Base-by-base conservation (phyloP, 768 basidiomycete species). In the Dioszegia hungarica region DNA sequence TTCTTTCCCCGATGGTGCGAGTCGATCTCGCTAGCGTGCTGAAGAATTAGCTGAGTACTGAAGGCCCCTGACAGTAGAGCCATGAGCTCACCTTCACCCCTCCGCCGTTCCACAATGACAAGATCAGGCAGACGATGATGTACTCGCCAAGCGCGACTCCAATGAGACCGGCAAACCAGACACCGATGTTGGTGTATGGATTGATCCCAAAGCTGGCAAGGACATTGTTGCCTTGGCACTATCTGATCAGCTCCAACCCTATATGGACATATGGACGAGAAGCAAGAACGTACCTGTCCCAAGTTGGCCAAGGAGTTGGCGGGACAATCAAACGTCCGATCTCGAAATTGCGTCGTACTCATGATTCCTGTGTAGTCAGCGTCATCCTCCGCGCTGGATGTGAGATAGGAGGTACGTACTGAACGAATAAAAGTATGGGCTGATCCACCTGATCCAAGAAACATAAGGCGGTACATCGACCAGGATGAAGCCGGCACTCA, bases 381-480 rank as follows among this genome's bases (percentile, higher is more conserved):
- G 11, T 15, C 14, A 4, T 47, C 10, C 27, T 28, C 45, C 12
- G 19, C n/a, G n/a, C n/a, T n/a, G n/a, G n/a, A n/a, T n/a, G n/a
- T 5, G n/a, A 8, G 6, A 14, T 9, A 49, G 39, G 54, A 28
- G 9, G 20, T 8, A 59, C 66, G 38, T n/a, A 67, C 74, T 63
- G 56, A 69, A 75, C 5, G 67, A 76, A 59, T 79, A 80, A 62
- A 77, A 80, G 50, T 78, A 77, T 0, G 77, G 76, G 8, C 72
- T 72, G 49, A 79, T 69, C 70, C 75, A 80, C 17, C 76, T 61
- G 20, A 78, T 70, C 80, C 80, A 81, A 3, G 64, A 52, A 19
- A 79, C 65, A 63, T 76, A 80, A 2, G 59, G 56, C 6, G 74
- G 74, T 4, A 73, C 72, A 54, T 68, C 47, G 17, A 56, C 64